Evolutionary conservation across 768 basidiomycete genomes (phyloP).

Genomic region (Tricholoma matsutake): DNA sequence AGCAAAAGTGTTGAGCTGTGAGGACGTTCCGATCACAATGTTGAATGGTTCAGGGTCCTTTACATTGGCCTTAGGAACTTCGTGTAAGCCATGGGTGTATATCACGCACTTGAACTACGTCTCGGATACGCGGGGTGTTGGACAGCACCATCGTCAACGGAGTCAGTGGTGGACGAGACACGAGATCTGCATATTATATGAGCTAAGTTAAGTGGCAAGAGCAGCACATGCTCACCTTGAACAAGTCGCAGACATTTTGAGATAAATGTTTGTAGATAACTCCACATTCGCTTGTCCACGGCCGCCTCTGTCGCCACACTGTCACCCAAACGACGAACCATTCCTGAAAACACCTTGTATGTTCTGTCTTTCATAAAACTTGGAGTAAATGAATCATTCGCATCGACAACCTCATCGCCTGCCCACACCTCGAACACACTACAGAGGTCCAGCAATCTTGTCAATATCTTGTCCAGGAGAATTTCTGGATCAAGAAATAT

Average conservation of each 20-base stretch:
- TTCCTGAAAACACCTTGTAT: constrained; percentile 36
- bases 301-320: constrained; percentile 27
- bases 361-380: constrained; percentile 46
- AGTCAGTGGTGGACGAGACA: constrained; percentile 29
- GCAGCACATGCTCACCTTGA: constrained; percentile 33
- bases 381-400: constrained; percentile 40
- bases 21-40: constrained; percentile 34
- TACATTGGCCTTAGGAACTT: constrained; percentile 29
- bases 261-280: constrained; percentile 37
- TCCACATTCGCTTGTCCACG: constrained; percentile 36
- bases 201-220: constrained; percentile 3
- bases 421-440: constrained; percentile 58
- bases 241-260: constrained; percentile 39
- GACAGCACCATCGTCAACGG: constrained; percentile 40
- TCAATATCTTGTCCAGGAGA: constrained; percentile 47
- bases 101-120: constrained; percentile 18
- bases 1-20: constrained; percentile 46
- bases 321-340: constrained; percentile 49
- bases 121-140: constrained; percentile 32
- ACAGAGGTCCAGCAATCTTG: constrained; percentile 51
- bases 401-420: constrained; percentile 38
- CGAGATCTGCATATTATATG: constrained; percentile 26
- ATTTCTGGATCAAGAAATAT: constrained; percentile 46
- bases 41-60: constrained; percentile 30
- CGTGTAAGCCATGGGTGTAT: constrained; percentile 8